phyloP scores from a whole-genome alignment of 2,329 filamentous ascomycete species.

The Magnaporthiopsis rhizophila region DNA sequence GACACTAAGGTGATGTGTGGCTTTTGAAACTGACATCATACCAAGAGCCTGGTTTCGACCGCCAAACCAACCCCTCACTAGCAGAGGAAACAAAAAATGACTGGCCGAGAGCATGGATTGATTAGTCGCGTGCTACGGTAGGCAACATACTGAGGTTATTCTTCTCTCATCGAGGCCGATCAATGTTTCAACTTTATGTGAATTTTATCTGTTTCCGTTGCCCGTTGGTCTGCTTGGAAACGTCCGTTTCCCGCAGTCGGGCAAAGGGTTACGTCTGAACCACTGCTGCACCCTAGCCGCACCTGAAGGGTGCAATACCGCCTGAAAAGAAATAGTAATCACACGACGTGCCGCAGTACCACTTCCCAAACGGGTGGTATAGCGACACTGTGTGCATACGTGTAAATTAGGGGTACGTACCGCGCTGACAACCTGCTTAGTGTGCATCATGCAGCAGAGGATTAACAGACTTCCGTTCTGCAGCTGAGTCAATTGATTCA shows the following conservation, averaged over 20 bases:
- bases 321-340: neutral
- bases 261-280: neutral
- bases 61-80: no score
- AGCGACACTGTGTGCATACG: neutral
- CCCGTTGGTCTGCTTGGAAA: neutral
- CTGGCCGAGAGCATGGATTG: neutral
- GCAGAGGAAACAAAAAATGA: neutral
- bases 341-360: neutral
- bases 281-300: neutral
- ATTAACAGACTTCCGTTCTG: neutral
- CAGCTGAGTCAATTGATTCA: neutral
- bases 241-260: neutral
- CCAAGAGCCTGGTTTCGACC: neutral
- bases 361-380: neutral
- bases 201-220: neutral
- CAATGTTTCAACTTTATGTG: neutral
- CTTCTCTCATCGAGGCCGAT: neutral
- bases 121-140: neutral
- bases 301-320: neutral
- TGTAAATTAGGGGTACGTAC: neutral
- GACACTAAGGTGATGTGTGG: neutral
- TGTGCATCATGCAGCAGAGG: no score
- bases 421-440: neutral
- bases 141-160: neutral
- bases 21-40: conserved; percentile 1